These are phyloP conservation scores for Wickerhamiella slavikovae DNA, from an alignment of 805 yeast species.

Conservation along the genomic window DNA sequence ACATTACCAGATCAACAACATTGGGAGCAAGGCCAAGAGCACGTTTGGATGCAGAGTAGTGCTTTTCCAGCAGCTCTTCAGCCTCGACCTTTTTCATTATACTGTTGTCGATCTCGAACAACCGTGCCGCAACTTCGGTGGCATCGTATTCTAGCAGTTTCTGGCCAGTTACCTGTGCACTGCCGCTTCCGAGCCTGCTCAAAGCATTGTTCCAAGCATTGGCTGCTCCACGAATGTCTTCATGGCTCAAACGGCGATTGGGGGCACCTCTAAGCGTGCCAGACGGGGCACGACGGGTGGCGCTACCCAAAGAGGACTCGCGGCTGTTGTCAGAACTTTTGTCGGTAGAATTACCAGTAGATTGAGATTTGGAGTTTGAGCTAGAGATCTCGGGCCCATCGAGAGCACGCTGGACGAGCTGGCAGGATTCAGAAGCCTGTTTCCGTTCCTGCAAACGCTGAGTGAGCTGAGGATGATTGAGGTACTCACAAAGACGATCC, in stretches of 20 bases:
- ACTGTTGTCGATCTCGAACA: conserved; percentile 17
- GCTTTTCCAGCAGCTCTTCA: conserved; percentile 17
- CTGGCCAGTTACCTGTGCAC: conserved; percentile 2
- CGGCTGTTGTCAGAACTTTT: too few species aligned
- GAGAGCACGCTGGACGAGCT: background rate
- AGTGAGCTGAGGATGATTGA: background rate
- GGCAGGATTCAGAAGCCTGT: background rate
- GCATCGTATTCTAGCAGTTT: conserved; percentile 14
- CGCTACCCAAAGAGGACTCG: too few species aligned
- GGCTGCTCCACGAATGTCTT: conserved; percentile 3
- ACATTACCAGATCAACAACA: conserved; percentile 13
- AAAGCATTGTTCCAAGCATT: conserved; percentile 2
- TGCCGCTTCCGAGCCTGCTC: conserved; percentile 1
- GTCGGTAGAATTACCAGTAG: background rate
- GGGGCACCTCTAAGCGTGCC: background rate
- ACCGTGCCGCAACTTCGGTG: conserved; percentile 17
- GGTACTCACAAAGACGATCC: background rate
- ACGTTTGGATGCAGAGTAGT: conserved; percentile 15
- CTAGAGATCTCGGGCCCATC: background rate
- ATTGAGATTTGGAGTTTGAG: background rate
- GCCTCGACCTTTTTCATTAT: conserved; percentile 14
- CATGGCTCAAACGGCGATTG: conserved; percentile 4
- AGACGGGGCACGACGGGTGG: background rate
- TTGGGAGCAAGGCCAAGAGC: conserved; percentile 16
- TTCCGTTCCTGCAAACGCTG: background rate